These are phyloP conservation scores for Tricladium varicosporioides DNA, from an alignment of 2,329 filamentous ascomycete species.

Conservation along the genomic window DNA sequence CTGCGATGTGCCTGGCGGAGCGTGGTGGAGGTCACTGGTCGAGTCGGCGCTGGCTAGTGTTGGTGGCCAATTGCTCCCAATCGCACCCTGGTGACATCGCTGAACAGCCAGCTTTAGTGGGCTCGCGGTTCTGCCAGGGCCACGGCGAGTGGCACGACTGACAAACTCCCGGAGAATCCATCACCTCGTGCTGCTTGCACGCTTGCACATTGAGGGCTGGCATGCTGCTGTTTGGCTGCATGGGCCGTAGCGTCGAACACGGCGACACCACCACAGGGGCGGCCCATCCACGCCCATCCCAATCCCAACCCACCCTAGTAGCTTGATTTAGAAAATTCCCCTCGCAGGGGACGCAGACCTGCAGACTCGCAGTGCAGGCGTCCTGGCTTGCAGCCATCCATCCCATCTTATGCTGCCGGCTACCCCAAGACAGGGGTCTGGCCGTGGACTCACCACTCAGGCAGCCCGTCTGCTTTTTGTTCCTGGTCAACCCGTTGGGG, in stretches of 20 bases:
- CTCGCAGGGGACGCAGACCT: not conserved
- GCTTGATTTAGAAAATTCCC: slow-evolving; percentile 17
- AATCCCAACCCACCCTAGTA: slow-evolving; percentile 1
- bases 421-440: slow-evolving; percentile 27
- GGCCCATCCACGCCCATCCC: slow-evolving; percentile 3
- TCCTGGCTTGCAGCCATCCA: slow-evolving; percentile 8
- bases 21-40: not conserved
- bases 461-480: not conserved
- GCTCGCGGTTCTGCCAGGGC: not conserved
- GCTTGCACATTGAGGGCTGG: not conserved
- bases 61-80: no score
- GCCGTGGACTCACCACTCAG: slow-evolving; percentile 15
- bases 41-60: not conserved
- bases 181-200: not conserved
- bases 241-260: slow-evolving; percentile 8
- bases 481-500: not conserved
- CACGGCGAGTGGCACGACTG: not conserved
- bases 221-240: not conserved
- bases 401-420: slow-evolving; percentile 27
- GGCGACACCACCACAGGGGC: not conserved
- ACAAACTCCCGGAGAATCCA: slow-evolving; percentile 5
- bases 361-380: not conserved
- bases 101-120: not conserved
- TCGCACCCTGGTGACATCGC: not conserved
- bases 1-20: not conserved